phyloP scores from a whole-genome alignment of 257 asterid genomes.

The Galeopsis tetrahit region DNA sequence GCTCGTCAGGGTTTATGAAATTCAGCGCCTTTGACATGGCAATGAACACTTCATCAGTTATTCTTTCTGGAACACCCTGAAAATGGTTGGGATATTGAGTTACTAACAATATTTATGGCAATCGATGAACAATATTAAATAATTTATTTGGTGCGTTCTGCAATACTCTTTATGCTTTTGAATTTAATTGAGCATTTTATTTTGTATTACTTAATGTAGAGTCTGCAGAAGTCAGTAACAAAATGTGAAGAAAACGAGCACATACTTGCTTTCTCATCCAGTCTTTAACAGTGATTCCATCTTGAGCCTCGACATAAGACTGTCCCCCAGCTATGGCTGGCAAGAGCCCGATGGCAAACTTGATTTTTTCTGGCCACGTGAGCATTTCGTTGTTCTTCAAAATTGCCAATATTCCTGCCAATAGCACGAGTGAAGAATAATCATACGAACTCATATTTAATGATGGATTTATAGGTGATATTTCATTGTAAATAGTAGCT shows the following conservation, averaged over 20 bases:
- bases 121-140: background rate
- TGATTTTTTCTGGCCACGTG: conserved; percentile 94
- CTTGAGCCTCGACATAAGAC: conserved; percentile 95
- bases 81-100: conserved; percentile 21
- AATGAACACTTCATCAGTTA: conserved; percentile 85
- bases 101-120: conserved; percentile 2
- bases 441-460: background rate
- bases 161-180: background rate
- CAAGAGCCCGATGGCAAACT: conserved; percentile 93
- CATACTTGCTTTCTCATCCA: conserved; percentile 96
- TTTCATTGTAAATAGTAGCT: background rate
- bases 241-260: conserved; percentile 20
- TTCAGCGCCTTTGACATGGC: conserved; percentile 99
- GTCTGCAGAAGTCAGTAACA: background rate
- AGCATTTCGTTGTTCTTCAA: conserved; percentile 97
- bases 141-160: background rate
- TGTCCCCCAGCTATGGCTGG: conserved; percentile 99
- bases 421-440: background rate
- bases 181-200: conserved; percentile 19
- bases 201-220: background rate
- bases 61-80: conserved; percentile 95
- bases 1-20: conserved; percentile 96
- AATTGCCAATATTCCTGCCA: conserved; percentile 88
- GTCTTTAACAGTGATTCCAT: conserved; percentile 85
- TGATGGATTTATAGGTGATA: background rate